Conservation (phyloP, 306 rosid genomes). For the Vigna trinervia region DNA sequence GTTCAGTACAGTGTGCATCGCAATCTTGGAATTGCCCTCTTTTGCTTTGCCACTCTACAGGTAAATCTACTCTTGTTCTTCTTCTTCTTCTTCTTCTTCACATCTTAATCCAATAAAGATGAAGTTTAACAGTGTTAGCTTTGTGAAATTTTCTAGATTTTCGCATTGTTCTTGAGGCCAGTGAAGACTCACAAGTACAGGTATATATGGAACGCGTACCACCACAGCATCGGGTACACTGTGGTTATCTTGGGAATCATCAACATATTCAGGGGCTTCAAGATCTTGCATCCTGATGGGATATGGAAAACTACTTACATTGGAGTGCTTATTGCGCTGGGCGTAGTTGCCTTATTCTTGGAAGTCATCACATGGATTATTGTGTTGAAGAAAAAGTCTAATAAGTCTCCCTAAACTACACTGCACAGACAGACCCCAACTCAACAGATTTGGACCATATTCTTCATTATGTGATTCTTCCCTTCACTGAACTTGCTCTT, state of each 20-base stretch:
- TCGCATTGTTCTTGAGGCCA: constrained; percentile 82
- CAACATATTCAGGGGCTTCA: constrained; percentile 74
- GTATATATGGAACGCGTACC: constrained; percentile 80
- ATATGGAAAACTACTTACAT: constrained; percentile 72
- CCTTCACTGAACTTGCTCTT: not conserved
- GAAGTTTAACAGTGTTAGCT: not conserved
- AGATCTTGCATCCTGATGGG: constrained; percentile 59
- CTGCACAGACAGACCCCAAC: constrained; percentile 44
- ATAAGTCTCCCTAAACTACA: constrained; percentile 56
- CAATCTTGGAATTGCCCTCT: constrained; percentile 76
- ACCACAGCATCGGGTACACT: constrained; percentile 73
- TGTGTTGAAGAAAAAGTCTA: constrained; percentile 63
- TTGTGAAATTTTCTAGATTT: constrained; percentile 54
- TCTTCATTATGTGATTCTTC: not conserved
- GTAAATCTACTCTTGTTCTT: constrained; percentile 29
- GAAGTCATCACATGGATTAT: constrained; percentile 84
- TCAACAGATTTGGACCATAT: not conserved
- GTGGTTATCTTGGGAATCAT: constrained; percentile 63
- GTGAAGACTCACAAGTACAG: constrained; percentile 76
- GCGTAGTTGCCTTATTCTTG: constrained; percentile 59
- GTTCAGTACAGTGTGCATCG: constrained; percentile 56
- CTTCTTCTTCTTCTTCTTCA: no score
- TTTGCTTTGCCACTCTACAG: constrained; percentile 79
- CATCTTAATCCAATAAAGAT: not conserved
- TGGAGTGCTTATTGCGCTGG: constrained; percentile 51